These are phyloP conservation scores for Hysterium pulicare DNA, from an alignment of 2,329 filamentous ascomycete genomes.

Conservation along the genomic window DNA sequence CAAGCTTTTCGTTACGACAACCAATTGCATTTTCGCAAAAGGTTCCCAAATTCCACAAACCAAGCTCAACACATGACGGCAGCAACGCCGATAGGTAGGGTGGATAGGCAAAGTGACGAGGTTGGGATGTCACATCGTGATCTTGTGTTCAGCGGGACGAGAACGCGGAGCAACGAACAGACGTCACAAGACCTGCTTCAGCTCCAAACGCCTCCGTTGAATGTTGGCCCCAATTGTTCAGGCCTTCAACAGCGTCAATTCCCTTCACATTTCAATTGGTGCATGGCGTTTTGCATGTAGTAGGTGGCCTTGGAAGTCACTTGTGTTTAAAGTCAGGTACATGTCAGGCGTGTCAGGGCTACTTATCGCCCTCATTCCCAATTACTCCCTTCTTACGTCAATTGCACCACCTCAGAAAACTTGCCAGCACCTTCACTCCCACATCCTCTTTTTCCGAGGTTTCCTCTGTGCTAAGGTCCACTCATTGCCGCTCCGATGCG, in stretches of 20 bases:
- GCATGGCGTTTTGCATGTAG: not conserved
- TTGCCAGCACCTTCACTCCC: no score
- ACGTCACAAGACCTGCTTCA: constrained; percentile 1
- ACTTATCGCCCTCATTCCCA: no score
- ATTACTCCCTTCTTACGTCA: no score
- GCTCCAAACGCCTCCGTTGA: not conserved
- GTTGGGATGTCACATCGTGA: constrained; percentile 2
- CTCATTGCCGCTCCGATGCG: not conserved
- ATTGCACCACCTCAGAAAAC: no score
- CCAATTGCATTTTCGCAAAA: no score
- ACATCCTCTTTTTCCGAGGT: no score
- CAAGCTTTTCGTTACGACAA: no score
- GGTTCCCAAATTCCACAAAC: no score
- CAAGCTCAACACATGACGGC: no score
- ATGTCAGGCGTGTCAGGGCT: no score
- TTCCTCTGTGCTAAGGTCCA: not conserved
- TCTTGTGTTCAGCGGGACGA: not conserved
- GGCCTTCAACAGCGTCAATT: not conserved
- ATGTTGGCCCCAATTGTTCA: not conserved
- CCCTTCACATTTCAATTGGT: not conserved
- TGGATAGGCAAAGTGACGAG: not conserved
- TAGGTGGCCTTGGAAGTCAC: not conserved
- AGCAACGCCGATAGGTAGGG: constrained; percentile 2
- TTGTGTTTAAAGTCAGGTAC: not conserved
- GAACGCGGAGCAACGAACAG: not conserved